Evolutionary conservation across 768 basidiomycete genomes (phyloP).

Genomic region (Hortiboletus campestris): DNA sequence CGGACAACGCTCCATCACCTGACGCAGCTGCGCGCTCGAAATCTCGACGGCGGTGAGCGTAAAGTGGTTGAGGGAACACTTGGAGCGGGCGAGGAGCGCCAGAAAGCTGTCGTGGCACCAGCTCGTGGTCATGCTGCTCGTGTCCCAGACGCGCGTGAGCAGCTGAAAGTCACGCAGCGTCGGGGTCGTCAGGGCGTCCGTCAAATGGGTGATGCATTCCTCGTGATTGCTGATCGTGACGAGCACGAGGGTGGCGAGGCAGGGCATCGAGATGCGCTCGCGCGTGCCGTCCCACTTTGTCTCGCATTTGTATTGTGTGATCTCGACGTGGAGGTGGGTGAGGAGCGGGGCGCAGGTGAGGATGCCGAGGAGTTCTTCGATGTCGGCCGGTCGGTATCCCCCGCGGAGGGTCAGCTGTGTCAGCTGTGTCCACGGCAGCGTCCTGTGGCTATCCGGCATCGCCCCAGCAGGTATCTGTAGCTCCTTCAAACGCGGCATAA

Average conservation of each 20-base stretch:
- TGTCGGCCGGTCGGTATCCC: conserved; percentile 27
- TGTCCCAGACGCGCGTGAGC: conserved; percentile 34
- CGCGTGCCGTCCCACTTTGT: conserved; percentile 25
- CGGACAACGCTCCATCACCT: conserved; percentile 30
- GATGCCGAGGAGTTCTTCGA: conserved; percentile 25
- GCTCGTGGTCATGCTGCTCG: conserved; percentile 26
- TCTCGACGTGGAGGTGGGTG: conserved; percentile 30
- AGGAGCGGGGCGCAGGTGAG: conserved; percentile 28
- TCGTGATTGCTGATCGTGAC: conserved; percentile 32
- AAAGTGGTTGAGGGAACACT: conserved; percentile 30
- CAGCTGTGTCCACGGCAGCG: conserved; percentile 33
- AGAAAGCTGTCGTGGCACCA: conserved; percentile 32
- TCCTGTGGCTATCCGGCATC: conserved; percentile 32
- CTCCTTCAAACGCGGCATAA: conserved; percentile 22
- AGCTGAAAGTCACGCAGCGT: conserved; percentile 30
- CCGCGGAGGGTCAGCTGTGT: conserved; percentile 33
- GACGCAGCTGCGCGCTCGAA: conserved; percentile 18
- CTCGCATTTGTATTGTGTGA: conserved; percentile 31
- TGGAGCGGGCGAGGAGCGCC: conserved; percentile 25
- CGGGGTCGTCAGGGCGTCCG: conserved; percentile 26
- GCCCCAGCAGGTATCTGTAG: conserved; percentile 31
- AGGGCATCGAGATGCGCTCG: conserved; percentile 28
- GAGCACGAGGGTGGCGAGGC: conserved; percentile 30
- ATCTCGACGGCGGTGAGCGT: conserved; percentile 29
- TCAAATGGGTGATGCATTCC: conserved; percentile 24